Percentiles rank a stretch among this genome's conserved stretches.
Conservation (phyloP, 768 basidiomycete genomes). For the Pisolithus sp. region DNA sequence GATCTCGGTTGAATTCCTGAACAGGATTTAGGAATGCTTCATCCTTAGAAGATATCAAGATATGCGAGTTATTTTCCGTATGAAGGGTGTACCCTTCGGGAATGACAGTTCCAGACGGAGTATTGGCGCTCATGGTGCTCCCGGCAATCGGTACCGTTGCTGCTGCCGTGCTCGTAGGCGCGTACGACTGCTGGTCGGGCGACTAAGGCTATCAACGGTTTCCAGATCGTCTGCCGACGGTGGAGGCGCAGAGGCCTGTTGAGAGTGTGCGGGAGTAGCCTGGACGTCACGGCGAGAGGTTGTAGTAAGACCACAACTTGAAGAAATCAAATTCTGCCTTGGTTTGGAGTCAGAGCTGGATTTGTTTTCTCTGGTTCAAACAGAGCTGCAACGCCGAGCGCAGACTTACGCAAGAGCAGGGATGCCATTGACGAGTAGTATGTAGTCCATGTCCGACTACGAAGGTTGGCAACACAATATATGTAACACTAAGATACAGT, state of each 20-base stretch:
- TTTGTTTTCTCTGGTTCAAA: too few species aligned
- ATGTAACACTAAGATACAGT: slow-evolving; percentile 1
- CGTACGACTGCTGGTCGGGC: background rate
- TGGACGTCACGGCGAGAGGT: slow-evolving; percentile 13
- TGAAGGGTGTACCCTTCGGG: slow-evolving; percentile 76
- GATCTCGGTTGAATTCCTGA: slow-evolving; percentile 96
- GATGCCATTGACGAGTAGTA: too few species aligned
- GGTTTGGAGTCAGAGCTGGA: too few species aligned
- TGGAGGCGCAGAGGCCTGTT: slow-evolving; percentile 25
- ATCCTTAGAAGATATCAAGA: slow-evolving; percentile 63
- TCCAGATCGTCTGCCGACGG: background rate
- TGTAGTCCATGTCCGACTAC: too few species aligned
- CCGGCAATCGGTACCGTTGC: background rate
- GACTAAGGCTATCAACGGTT: background rate
- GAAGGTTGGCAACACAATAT: background rate
- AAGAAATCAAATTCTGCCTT: too few species aligned
- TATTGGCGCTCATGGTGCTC: background rate
- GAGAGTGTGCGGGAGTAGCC: slow-evolving; percentile 6
- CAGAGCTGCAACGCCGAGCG: too few species aligned
- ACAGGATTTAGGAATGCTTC: slow-evolving; percentile 95
- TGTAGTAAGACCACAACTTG: too few species aligned
- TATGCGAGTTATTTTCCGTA: slow-evolving; percentile 74
- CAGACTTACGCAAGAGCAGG: too few species aligned
- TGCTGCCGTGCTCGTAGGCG: background rate
- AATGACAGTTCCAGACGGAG: slow-evolving; percentile 30